Percentiles rank a stretch among this genome's conserved stretches.
phyloP scores from a whole-genome alignment of 139 green algal genomes.

The Zygnema circumcarinatum region DNA sequence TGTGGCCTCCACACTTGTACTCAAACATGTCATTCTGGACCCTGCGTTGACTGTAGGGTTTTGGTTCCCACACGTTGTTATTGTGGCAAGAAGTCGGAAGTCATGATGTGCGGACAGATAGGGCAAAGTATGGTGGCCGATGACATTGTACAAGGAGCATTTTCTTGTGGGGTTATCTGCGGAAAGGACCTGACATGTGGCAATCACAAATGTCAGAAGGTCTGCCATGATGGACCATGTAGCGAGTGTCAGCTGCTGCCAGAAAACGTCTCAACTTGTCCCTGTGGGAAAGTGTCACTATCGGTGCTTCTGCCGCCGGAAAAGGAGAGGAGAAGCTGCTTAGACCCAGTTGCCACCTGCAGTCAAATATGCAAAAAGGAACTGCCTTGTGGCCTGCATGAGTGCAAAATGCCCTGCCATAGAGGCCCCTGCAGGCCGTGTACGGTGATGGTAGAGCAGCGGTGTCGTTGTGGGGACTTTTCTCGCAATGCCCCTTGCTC shows the following conservation, averaged over 20 bases:
- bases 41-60: slow-evolving; percentile 33
- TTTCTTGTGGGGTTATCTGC: slow-evolving; percentile 46
- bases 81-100: slow-evolving; percentile 51
- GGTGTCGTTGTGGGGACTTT: slow-evolving; percentile 29
- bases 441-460: slow-evolving; percentile 38
- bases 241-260: slow-evolving; percentile 45
- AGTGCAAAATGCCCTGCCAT: slow-evolving; percentile 36
- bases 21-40: slow-evolving; percentile 40
- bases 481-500: slow-evolving; percentile 46
- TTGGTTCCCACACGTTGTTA: slow-evolving; percentile 40
- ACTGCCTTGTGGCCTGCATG: slow-evolving; percentile 45
- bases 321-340: slow-evolving; percentile 10
- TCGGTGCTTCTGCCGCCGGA: background rate
- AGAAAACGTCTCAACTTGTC: slow-evolving; percentile 31
- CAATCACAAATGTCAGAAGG: slow-evolving; percentile 48
- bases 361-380: slow-evolving; percentile 36
- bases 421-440: slow-evolving; percentile 40
- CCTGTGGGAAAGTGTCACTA: slow-evolving; percentile 51
- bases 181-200: slow-evolving; percentile 46
- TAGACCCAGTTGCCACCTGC: slow-evolving; percentile 57
- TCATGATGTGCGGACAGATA: slow-evolving; percentile 22
- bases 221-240: slow-evolving; percentile 47
- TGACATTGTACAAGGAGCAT: slow-evolving; percentile 20
- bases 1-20: slow-evolving; percentile 50
- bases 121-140: background rate